These are phyloP conservation scores for Chrysoporthe austroafricana DNA, from an alignment of 2,329 filamentous ascomycete species.

Conservation along the genomic window DNA sequence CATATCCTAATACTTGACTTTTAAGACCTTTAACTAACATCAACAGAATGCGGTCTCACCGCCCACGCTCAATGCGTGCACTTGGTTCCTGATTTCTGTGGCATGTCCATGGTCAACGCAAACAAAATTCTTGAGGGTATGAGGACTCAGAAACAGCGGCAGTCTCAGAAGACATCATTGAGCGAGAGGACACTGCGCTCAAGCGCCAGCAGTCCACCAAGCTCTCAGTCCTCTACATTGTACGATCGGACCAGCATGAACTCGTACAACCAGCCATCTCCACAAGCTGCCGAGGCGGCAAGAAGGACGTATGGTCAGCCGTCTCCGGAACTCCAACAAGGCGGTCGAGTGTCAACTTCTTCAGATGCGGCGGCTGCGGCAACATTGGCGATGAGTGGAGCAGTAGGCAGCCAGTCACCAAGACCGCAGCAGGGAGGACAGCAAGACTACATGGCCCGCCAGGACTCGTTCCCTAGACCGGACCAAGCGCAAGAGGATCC, in stretches of 20 bases:
- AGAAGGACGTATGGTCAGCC: conserved; percentile 64
- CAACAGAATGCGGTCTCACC: conserved; percentile 82
- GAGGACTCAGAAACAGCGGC: conserved; percentile 70
- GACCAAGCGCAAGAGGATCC: conserved; percentile 42
- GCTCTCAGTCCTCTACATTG: conserved; percentile 35
- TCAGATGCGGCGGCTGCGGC: conserved; percentile 56
- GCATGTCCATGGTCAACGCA: conserved; percentile 97
- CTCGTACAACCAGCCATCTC: conserved; percentile 40
- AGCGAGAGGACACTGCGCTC: conserved; percentile 68
- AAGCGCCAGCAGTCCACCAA: conserved; percentile 51
- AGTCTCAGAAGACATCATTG: conserved; percentile 62
- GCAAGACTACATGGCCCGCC: conserved; percentile 40
- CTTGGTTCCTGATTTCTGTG: conserved; percentile 96
- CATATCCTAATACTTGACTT: not conserved
- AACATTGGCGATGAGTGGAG: conserved; percentile 62
- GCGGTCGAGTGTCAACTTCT: conserved; percentile 57
- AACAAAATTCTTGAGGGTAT: conserved; percentile 92
- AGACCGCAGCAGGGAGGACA: conserved; percentile 37
- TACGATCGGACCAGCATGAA: conserved; percentile 28
- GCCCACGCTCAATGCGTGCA: conserved; percentile 91
- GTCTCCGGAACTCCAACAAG: conserved; percentile 52
- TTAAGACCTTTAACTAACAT: conserved; percentile 34
- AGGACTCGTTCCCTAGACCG: conserved; percentile 35
- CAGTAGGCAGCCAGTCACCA: conserved; percentile 42
- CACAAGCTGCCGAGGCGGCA: conserved; percentile 66